These are phyloP conservation scores for Adansonia rubrostipa DNA, from an alignment of 441 rosid genomes.

Conservation along the genomic window DNA sequence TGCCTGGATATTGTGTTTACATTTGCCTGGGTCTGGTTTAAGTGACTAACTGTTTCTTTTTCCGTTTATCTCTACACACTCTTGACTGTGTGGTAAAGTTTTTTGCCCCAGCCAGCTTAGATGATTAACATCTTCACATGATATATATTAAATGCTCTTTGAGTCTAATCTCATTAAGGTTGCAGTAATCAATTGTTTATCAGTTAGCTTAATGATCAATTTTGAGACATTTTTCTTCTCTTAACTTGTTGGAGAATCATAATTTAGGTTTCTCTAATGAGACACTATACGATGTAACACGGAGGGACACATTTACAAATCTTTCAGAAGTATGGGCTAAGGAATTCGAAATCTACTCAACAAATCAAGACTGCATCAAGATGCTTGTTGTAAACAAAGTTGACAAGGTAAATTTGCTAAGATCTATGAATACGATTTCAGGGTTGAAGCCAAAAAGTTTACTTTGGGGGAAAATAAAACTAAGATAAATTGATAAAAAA, in stretches of 20 bases:
- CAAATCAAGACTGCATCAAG: slow-evolving; percentile 58
- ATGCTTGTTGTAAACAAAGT: slow-evolving; percentile 64
- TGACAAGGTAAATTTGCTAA: slow-evolving; percentile 42
- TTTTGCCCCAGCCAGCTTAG: background rate
- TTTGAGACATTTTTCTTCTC: background rate
- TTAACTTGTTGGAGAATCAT: background rate
- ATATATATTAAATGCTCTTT: background rate
- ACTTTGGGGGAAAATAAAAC: no score
- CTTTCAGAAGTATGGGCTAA: slow-evolving; percentile 57
- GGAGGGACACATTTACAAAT: slow-evolving; percentile 57
- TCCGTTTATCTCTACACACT: background rate
- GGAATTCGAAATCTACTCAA: slow-evolving; percentile 52
- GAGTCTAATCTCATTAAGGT: background rate
- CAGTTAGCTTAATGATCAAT: background rate
- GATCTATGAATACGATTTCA: background rate
- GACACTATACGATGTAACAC: slow-evolving; percentile 56
- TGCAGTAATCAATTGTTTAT: background rate
- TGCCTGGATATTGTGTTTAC: background rate
- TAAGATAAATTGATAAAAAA: no score
- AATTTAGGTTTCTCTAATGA: background rate
- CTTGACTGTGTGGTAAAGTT: background rate
- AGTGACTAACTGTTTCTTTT: background rate
- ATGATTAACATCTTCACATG: background rate
- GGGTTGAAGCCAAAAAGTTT: no score
- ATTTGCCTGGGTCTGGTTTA: background rate